phyloP scores from a whole-genome alignment of 1,139 yeast genomes.

The Blastobotrys arbuscula region DNA sequence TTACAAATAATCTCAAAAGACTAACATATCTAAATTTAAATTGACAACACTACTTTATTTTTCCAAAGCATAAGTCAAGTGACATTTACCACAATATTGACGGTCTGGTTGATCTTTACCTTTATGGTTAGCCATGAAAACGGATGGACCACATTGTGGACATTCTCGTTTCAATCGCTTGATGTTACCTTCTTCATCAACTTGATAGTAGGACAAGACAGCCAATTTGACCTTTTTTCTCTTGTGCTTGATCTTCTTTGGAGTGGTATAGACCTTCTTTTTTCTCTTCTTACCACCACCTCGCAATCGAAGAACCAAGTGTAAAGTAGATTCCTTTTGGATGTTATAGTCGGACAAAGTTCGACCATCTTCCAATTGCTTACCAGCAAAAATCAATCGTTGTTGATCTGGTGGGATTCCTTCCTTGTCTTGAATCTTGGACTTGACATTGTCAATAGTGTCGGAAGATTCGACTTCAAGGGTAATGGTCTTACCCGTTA shows the following conservation, averaged over 20 bases:
- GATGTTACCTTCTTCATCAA: slow-evolving; percentile 96
- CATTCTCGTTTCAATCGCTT: slow-evolving; percentile 99
- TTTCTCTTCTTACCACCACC: slow-evolving; percentile 99
- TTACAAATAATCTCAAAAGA: too few species aligned
- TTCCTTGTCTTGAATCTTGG: slow-evolving; percentile 99
- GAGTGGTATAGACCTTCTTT: slow-evolving; percentile 99
- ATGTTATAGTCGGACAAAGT: slow-evolving; percentile 99
- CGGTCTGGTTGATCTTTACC: slow-evolving; percentile 95
- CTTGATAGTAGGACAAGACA: slow-evolving; percentile 99
- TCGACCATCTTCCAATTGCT: slow-evolving; percentile 99
- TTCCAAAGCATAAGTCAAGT: slow-evolving; percentile 63
- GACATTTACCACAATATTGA: slow-evolving; percentile 99
- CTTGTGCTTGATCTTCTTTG: slow-evolving; percentile 99
- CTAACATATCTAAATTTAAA: slow-evolving; percentile 2
- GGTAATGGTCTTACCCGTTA: slow-evolving; percentile 99
- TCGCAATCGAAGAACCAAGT: slow-evolving; percentile 97
- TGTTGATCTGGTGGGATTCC: slow-evolving; percentile 99
- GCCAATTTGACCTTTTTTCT: slow-evolving; percentile 99
- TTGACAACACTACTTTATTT: slow-evolving; percentile 15
- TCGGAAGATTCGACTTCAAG: slow-evolving; percentile 98
- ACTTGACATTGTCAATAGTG: slow-evolving; percentile 98
- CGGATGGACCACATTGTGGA: slow-evolving; percentile 97
- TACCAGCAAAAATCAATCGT: slow-evolving; percentile 99
- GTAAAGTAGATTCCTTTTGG: slow-evolving; percentile 98
- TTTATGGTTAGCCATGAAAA: slow-evolving; percentile 99